Conservation (phyloP, 108 stramenopile species). For the Cyclostephanos tholiformis region DNA sequence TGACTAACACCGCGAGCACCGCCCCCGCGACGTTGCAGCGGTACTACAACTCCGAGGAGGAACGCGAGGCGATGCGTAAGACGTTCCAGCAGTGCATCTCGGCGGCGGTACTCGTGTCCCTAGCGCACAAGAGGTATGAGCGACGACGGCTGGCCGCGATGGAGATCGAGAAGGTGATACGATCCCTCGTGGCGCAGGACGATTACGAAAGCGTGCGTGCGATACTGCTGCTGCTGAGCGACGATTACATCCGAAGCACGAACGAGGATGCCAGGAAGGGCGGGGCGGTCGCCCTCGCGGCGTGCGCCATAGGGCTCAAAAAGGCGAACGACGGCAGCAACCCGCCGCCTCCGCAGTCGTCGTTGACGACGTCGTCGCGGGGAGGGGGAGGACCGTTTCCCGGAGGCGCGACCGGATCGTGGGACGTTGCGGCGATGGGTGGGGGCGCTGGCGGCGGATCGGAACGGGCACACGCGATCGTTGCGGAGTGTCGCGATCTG, state of each 20-base stretch:
- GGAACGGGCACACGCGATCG: conserved; percentile 12
- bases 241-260: conserved; percentile 86
- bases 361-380: conserved; percentile 71
- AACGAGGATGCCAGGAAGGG: conserved; percentile 90
- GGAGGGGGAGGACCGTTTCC: too few species aligned
- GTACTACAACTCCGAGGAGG: conserved; percentile 57
- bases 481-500: conserved; percentile 53
- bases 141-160: conserved; percentile 85
- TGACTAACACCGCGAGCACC: conserved; percentile 19
- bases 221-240: conserved; percentile 77
- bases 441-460: neutral
- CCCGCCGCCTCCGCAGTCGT: conserved; percentile 56
- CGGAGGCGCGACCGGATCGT: neutral
- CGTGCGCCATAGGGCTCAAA: conserved; percentile 86
- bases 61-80: conserved; percentile 74
- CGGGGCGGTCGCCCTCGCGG: conserved; percentile 86
- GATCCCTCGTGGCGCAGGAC: conserved; percentile 64
- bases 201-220: conserved; percentile 78
- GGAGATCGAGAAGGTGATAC: conserved; percentile 91
- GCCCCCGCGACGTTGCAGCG: conserved; percentile 29
- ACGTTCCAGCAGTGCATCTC: conserved; percentile 80
- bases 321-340: conserved; percentile 63
- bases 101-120: conserved; percentile 79
- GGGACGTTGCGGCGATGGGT: neutral
- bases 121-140: conserved; percentile 91